Evolutionary conservation across 805 yeast genomes (phyloP), one percentile per base, ranked within the genome.

Genomic region (Lipomyces yamadae): DNA sequence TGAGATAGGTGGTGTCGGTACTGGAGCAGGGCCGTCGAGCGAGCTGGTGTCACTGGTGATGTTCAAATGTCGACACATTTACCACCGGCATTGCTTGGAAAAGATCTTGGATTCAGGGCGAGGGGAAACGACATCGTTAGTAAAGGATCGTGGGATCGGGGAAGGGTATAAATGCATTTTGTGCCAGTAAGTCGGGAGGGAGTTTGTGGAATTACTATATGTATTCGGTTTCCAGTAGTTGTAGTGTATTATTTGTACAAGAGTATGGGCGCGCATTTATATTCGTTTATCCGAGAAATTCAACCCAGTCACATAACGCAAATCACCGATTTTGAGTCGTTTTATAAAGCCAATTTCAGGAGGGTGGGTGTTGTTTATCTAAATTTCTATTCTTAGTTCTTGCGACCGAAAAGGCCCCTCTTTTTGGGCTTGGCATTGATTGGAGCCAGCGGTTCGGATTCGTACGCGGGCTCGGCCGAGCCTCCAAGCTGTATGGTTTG

Each of bases 371-470:
- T 42, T 24, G n/a, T 37, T 13, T 37, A 10, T 37, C 4, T 37
- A 37, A 18, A 18, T 15, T 24, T 24, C 24, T 24, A 24, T 24
- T 24, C 24, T 24, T 32, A 54, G 61, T 86, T 66, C 83, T 86
- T 86, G 74, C 88, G 84, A 62, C 97, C 92, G 76, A 94, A 92
- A 58, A 91, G 78, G 4, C 95, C 92, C 73, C 85, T 84, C 85
- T 89, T 91, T 85, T 89, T 87, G 85, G 90, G 89, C 80, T 85
- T 83, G 74, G 81, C 80, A 76, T 80, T 74, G 39, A 75, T 77
- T 15, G 65, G 72, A 24, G 66, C 74, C 33, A 67, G 67, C 71
- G 68, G 76, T 83, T 86, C 77, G 78, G 72, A 63, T 7, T 58
- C n/a, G 37, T 45, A 24, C 24, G 24, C 24, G 42, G 24, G 70